Conservation (phyloP, 2,329 filamentous ascomycete species). For the Emergomyces africanus region DNA sequence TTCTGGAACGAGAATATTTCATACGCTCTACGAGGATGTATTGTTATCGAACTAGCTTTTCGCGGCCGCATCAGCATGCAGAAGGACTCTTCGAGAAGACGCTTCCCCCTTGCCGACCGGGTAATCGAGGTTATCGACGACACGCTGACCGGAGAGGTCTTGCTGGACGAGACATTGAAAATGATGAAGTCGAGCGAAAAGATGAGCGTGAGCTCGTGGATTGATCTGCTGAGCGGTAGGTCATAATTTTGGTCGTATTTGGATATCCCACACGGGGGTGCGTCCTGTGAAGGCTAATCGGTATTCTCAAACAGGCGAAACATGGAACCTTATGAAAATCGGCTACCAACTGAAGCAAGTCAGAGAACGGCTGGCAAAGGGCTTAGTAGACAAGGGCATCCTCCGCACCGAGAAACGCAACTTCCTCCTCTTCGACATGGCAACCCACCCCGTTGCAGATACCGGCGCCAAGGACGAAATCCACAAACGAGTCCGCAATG, state of each 20-base stretch:
- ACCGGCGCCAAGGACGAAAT: constrained; percentile 97
- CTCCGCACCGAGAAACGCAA: constrained; percentile 98
- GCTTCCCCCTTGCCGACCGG: constrained; percentile 84
- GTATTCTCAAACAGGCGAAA: constrained; percentile 58
- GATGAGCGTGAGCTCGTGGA: constrained; percentile 99
- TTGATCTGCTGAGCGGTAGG: constrained; percentile 95
- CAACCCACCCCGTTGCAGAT: constrained; percentile 92
- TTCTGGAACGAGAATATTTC: constrained; percentile 99
- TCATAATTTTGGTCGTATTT: constrained; percentile 34
- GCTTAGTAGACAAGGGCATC: constrained; percentile 96
- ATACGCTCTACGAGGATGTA: constrained; percentile 92
- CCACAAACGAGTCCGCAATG: constrained; percentile 76
- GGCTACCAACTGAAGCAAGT: constrained; percentile 99
- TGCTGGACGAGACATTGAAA: constrained; percentile 94
- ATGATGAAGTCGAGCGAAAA: constrained; percentile 99
- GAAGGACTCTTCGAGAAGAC: constrained; percentile 81
- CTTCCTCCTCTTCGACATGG: constrained; percentile 99
- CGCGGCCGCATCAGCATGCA: constrained; percentile 96
- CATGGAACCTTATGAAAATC: constrained; percentile 99
- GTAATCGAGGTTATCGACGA: constrained; percentile 97
- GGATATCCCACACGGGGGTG: constrained; percentile 2
- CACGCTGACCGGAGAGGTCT: constrained; percentile 87
- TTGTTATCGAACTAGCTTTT: constrained; percentile 95
- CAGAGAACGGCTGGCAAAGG: constrained; percentile 91
- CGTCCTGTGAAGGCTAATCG: not conserved